Percentiles rank a stretch among this genome's conserved stretches.
Evolutionary conservation across 1,284 basidiomycete species (phyloP).

Genomic region (Omphalotus olearius): DNA sequence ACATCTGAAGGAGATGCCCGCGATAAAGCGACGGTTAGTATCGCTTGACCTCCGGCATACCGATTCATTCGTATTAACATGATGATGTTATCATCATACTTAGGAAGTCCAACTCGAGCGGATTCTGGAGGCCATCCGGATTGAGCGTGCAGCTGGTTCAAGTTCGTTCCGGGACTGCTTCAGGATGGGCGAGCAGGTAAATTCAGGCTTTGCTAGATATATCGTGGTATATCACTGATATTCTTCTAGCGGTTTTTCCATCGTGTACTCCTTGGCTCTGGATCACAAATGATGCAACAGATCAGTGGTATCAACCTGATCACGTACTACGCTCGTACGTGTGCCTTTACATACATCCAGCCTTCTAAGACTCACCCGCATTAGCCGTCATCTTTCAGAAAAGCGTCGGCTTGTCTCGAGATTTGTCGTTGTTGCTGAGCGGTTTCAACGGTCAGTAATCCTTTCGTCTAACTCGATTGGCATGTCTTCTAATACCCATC

Average conservation of each 20-base stretch:
- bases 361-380: constrained; percentile 3
- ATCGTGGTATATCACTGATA: neutral
- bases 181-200: constrained; percentile 27
- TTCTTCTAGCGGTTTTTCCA: neutral
- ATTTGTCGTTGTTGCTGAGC: constrained; percentile 53
- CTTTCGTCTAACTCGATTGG: constrained; percentile 51
- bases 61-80: constrained; percentile 47
- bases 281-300: constrained; percentile 1
- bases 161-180: constrained; percentile 67
- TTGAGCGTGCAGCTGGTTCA: constrained; percentile 54
- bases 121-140: constrained; percentile 30
- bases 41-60: constrained; percentile 43
- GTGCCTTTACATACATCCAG: neutral
- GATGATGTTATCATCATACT: constrained; percentile 50
- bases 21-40: constrained; percentile 4
- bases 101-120: constrained; percentile 28
- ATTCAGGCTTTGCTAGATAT: too few relatives aligned
- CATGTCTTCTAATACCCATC: constrained; percentile 18
- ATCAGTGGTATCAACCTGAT: constrained; percentile 57
- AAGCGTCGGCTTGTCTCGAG: constrained; percentile 34
- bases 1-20: neutral
- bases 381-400: neutral
- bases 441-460: constrained; percentile 56
- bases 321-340: constrained; percentile 49
- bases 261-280: neutral